These are phyloP conservation scores for Tetradesmus obliquus DNA, from an alignment of 139 green algal genomes.

Conservation along the genomic window DNA sequence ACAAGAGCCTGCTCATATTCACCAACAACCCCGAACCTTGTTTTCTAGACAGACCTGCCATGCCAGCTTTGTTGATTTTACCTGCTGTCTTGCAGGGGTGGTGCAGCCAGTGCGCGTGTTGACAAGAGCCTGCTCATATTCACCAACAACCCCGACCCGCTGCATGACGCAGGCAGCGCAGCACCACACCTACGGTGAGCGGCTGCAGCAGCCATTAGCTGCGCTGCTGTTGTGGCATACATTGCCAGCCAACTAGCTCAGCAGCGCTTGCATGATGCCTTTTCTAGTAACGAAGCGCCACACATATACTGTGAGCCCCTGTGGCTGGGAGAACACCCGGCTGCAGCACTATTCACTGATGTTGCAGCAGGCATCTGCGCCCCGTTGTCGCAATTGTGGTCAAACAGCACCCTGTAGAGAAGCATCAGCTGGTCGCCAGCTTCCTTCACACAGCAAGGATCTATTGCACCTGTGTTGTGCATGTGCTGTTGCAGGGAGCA, in stretches of 20 bases:
- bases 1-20: conserved; percentile 20
- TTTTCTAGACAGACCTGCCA: neutral
- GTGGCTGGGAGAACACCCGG: no score
- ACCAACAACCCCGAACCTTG: conserved; percentile 28
- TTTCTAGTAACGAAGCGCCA: no score
- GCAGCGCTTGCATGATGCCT: no score
- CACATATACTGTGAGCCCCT: no score
- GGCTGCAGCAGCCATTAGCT: neutral
- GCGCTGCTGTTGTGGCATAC: neutral
- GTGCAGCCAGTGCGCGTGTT: conserved; percentile 2
- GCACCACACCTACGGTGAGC: conserved; percentile 16
- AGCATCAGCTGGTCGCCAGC: neutral
- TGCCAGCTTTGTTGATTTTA: neutral
- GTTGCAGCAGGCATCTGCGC: no score
- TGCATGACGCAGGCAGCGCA: neutral
- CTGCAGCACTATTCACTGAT: no score
- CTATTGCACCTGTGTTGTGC: neutral
- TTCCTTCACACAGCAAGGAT: neutral
- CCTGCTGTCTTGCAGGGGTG: neutral
- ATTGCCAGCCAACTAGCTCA: no score
- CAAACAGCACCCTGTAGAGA: no score
- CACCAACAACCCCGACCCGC: conserved; percentile 21
- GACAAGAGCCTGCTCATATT: conserved; percentile 19
- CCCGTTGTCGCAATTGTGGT: no score
- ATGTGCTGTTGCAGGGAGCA: conserved; percentile 19